Conservation (phyloP, 108 stramenopile species). For the Skeletonema grethae region DNA sequence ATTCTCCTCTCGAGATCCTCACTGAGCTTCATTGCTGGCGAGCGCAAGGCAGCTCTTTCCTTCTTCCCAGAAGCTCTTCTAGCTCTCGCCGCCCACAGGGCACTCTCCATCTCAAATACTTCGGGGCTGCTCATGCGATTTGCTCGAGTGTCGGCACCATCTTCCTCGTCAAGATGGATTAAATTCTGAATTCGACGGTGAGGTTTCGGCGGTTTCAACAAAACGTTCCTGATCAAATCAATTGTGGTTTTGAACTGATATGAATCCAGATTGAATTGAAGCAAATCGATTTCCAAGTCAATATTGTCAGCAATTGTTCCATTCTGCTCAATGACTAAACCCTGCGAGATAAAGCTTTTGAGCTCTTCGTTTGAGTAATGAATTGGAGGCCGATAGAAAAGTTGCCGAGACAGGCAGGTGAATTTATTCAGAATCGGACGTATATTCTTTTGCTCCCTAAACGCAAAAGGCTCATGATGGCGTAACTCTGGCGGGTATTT, state of each 20-base stretch:
- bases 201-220: constrained; percentile 50
- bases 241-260: constrained; percentile 58
- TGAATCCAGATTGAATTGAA: constrained; percentile 45
- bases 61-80: constrained; percentile 32
- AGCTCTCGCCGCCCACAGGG: constrained; percentile 12
- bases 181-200: constrained; percentile 25
- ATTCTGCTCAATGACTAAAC: constrained; percentile 30
- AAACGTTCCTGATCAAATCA: constrained; percentile 50
- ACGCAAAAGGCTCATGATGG: constrained; percentile 47
- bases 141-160: constrained; percentile 6
- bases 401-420: constrained; percentile 50
- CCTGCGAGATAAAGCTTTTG: constrained; percentile 35
- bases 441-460: constrained; percentile 33
- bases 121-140: constrained; percentile 32
- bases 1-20: constrained; percentile 41
- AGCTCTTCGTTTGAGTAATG: constrained; percentile 48
- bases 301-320: constrained; percentile 39
- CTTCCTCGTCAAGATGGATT: constrained; percentile 4
- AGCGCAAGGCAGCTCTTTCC: constrained; percentile 29
- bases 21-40: constrained; percentile 34
- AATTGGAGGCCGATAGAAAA: constrained; percentile 49
- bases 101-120: constrained; percentile 45
- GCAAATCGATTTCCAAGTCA: constrained; percentile 47
- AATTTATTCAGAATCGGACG: constrained; percentile 48
- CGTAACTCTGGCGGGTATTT: constrained; percentile 36